Percentiles rank a stretch among this genome's conserved stretches.
These are phyloP conservation scores for Phaeolepiota aurea DNA, from an alignment of 768 basidiomycete species.

Conservation along the genomic window DNA sequence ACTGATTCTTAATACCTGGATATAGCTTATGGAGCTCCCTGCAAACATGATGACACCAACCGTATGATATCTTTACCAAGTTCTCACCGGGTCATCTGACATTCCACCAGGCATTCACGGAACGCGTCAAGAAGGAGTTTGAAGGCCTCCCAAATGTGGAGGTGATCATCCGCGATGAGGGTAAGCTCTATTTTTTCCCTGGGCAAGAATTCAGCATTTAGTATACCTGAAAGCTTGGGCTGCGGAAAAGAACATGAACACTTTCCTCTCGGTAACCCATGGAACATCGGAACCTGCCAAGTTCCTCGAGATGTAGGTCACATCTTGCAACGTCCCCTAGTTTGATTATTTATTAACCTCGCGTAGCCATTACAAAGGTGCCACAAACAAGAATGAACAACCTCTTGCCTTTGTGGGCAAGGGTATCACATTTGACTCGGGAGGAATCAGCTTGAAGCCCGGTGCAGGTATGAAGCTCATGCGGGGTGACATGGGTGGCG, in stretches of 20 bases:
- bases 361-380: constrained; percentile 78
- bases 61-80: constrained; percentile 23
- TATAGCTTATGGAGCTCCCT: constrained; percentile 75
- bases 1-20: no score
- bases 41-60: constrained; percentile 85
- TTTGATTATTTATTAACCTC: neutral
- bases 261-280: constrained; percentile 81
- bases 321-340: neutral
- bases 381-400: constrained; percentile 37
- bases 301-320: constrained; percentile 70
- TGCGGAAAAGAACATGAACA: constrained; percentile 74
- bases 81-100: neutral
- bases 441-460: constrained; percentile 86
- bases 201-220: constrained; percentile 1
- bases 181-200: constrained; percentile 25
- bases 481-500: constrained; percentile 88
- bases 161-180: constrained; percentile 66
- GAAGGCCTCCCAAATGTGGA: constrained; percentile 58
- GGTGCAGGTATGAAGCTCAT: constrained; percentile 72
- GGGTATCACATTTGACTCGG: constrained; percentile 85
- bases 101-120: constrained; percentile 47
- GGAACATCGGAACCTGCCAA: constrained; percentile 81
- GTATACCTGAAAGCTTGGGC: constrained; percentile 56
- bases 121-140: constrained; percentile 64
- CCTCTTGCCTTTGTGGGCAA: constrained; percentile 80